Base-by-base conservation (phyloP, 208 protist genomes). In the Crithidia bombi region DNA sequence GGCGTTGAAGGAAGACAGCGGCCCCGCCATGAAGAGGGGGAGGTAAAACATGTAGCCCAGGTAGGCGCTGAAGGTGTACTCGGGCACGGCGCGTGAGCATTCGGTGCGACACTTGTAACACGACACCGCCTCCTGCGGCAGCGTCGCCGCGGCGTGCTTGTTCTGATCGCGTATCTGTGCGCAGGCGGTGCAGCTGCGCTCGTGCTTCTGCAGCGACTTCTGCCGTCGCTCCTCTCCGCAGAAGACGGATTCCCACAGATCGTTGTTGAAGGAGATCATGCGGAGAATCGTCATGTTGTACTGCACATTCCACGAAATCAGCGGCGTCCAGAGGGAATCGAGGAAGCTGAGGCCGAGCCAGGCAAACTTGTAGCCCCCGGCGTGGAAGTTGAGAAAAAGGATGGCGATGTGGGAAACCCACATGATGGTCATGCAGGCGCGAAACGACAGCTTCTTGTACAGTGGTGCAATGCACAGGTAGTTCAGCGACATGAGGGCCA, bases 21-120 rank as follows among this genome's bases (percentile, higher is more conserved):
- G 95, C 0, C 95, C 95, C 0, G 89, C 92, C 32, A 97, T 79
- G 64, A 87, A 97, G 6, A 97, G 76, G 14, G 95, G 93, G 2
- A 79, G 74, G 75, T 97, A 98, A 33, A 89, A 86, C 2, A 96
- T 50, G 55, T 97, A 98, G 17, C 69, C 87, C 6, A 97, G 32
- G 63, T 88, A 97, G 30, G 75, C 39, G 4, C 61, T 4, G 2
- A 97, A 44, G 5, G 43, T 83, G 69, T 87, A 97, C 63, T 93
- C 78, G 3, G 61, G 50, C n/a, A 67, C n/a, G 11, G 59, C 33
- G 0, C 75, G 80, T 0, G 77, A 54, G 51, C 61, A 87, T 54
- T 86, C 82, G 26, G 75, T 87, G 36, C 68, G 81, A 50, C 51
- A 79, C 73, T 73, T 75, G 55, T 82, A 95, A 44, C 80, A 92